phyloP scores from a whole-genome alignment of 495 filamentous ascomycete species.

The Aeminium ludgeri region DNA sequence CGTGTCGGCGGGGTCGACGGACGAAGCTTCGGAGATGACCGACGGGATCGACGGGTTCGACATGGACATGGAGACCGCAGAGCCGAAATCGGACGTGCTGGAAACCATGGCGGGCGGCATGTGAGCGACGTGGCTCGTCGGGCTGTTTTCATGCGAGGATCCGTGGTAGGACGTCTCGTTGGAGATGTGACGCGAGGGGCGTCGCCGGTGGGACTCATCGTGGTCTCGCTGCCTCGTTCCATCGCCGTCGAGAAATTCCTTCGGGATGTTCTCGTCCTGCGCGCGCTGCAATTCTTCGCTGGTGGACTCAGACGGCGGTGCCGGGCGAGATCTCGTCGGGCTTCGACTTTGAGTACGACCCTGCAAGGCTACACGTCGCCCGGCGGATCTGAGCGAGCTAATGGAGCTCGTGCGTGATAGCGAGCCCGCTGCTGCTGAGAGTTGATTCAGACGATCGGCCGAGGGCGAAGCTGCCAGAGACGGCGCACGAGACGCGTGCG shows the following conservation, averaged over 20 bases:
- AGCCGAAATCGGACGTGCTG: slow-evolving; percentile 28
- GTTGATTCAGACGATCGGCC: slow-evolving; percentile 3
- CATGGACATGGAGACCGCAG: slow-evolving; percentile 26
- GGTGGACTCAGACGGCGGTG: slow-evolving; percentile 10
- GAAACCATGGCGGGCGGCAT: slow-evolving; percentile 18
- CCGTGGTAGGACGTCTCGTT: neutral
- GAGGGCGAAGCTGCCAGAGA: slow-evolving; percentile 8
- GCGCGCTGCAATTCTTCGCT: slow-evolving; percentile 22
- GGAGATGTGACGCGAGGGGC: slow-evolving; percentile 4
- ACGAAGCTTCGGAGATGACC: slow-evolving; percentile 26
- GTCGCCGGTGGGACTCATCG: slow-evolving; percentile 5
- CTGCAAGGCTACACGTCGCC: neutral
- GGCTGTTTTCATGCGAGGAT: slow-evolving; percentile 17
- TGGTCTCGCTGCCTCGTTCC: slow-evolving; percentile 1
- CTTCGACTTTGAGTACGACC: neutral
- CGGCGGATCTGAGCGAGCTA: slow-evolving; percentile 7
- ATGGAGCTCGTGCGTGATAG: slow-evolving; percentile 12
- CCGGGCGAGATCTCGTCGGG: neutral
- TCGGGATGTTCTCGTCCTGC: slow-evolving; percentile 21
- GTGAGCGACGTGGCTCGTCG: slow-evolving; percentile 11
- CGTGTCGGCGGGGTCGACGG: slow-evolving; percentile 19
- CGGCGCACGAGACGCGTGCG: slow-evolving; percentile 10
- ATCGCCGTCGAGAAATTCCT: slow-evolving; percentile 6
- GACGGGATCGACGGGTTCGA: slow-evolving; percentile 31
- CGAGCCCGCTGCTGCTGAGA: neutral